Evolutionary conservation across 2,329 filamentous ascomycete species (phyloP).

Genomic region (Colletotrichum eremochloae): DNA sequence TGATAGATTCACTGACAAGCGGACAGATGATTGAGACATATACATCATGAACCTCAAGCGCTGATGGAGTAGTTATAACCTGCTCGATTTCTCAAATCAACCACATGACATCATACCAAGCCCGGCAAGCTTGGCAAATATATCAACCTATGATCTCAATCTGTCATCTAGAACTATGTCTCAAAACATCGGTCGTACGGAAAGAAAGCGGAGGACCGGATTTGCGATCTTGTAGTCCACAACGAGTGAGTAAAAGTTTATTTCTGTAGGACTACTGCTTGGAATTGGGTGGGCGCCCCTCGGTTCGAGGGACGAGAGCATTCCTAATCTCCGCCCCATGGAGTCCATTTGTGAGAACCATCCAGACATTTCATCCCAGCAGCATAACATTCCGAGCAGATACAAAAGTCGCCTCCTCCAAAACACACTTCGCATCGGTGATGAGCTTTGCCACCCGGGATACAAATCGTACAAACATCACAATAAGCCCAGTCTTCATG

Average conservation of each 20-base stretch:
- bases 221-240: neutral
- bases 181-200: neutral
- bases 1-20: neutral
- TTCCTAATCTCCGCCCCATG: neutral
- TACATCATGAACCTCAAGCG: neutral
- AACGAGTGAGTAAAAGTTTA: neutral
- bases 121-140: neutral
- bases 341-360: neutral
- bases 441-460: neutral
- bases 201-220: neutral
- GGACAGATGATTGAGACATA: neutral
- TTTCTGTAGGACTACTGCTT: neutral
- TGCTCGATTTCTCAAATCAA: neutral
- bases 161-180: neutral
- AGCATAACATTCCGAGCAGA: neutral
- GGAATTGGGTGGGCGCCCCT: neutral
- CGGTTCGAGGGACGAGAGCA: neutral
- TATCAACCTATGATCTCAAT: neutral
- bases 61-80: no score
- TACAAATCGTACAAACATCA: neutral
- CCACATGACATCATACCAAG: constrained; percentile 15
- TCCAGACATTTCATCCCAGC: neutral
- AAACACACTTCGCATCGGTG: neutral
- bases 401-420: neutral
- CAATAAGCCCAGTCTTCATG: neutral